Base-by-base conservation (phyloP, 2,329 filamentous ascomycete genomes). In the Orbilia oligospora region DNA sequence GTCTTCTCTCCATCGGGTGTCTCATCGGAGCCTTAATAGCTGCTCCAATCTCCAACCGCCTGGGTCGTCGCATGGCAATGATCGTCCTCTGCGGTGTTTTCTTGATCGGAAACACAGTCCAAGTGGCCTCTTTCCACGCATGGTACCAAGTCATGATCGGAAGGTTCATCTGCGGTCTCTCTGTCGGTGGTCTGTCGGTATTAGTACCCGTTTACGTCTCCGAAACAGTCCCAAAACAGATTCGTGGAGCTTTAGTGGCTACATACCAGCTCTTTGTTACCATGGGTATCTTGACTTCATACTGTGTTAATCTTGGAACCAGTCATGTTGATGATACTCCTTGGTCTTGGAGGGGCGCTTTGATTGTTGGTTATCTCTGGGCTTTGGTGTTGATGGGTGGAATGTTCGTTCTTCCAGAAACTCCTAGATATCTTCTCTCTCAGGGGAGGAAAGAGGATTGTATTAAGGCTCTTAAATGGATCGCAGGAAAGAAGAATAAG, bases 221-320 rank as follows among this genome's bases (percentile, higher is more conserved):
- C 16, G 91, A 92, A 83, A 90, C 87, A 71, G 88, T 89, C 1
- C 91, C 91, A 0, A 87, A 89, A 77, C 87, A 89, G 75, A 88
- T 92, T 64, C 88, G 91, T 81, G 90, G 90, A 81, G 86, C 89
- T 5, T 86, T 92, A 46, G 87, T 92, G 30, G 87, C 88, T 0
- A 88, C 87, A 65, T 92, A 92, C 83, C 91, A 92, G 85, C 87
- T 92, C 2, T 89, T 91, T 83, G 90, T 92, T 82, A 92, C 90
- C 0, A 85, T 91, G 30, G 91, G 91, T 58, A 91, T 92, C 83
- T 90, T 87, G 86, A 85, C 85, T 24, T 86, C 87, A 44, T 87
- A 89, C 81, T 86, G 88, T 83, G 86, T 89, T 81, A 89, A 89
- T 83, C 88, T 85, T 38, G 70, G 71, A 44, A 75, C 79, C 20